Conservation (phyloP, 2,329 filamentous ascomycete species). For the Dactylellina sp. region DNA sequence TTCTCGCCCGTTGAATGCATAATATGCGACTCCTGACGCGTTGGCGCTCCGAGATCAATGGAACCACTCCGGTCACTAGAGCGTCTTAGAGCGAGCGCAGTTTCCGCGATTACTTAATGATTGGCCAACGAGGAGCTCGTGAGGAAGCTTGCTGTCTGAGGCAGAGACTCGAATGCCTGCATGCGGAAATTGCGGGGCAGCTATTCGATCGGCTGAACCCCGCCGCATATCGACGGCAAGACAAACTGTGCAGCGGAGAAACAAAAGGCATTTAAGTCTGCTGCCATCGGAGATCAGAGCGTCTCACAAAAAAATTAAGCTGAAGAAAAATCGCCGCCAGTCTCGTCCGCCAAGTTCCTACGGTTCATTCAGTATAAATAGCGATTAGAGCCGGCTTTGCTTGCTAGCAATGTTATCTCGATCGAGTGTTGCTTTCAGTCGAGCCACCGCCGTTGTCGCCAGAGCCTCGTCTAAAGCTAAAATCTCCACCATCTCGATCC, state of each 20-base stretch:
- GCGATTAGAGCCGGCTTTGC: neutral
- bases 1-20: too few relatives aligned
- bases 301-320: neutral
- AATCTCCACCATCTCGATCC: constrained; percentile 34
- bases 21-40: too few relatives aligned
- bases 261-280: constrained; percentile 1
- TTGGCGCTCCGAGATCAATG: too few relatives aligned
- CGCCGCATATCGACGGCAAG: constrained; percentile 54
- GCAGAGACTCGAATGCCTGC: constrained; percentile 3
- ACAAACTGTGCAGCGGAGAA: constrained; percentile 38
- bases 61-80: too few relatives aligned
- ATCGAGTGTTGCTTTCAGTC: constrained; percentile 36
- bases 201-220: constrained; percentile 35
- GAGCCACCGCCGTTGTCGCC: constrained; percentile 24
- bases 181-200: constrained; percentile 40
- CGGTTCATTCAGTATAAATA: constrained; percentile 9
- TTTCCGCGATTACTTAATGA: constrained; percentile 37
- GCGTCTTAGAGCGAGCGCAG: too few relatives aligned
- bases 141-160: neutral
- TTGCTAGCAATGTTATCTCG: constrained; percentile 41
- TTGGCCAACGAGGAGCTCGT: constrained; percentile 34
- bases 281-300: neutral
- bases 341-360: neutral
- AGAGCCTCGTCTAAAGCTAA: constrained; percentile 33
- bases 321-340: neutral